Percentiles rank a stretch among this genome's conserved stretches.
Conservation (phyloP, 2,329 filamentous ascomycete species). For the Cadophora luteo-olivacea region DNA sequence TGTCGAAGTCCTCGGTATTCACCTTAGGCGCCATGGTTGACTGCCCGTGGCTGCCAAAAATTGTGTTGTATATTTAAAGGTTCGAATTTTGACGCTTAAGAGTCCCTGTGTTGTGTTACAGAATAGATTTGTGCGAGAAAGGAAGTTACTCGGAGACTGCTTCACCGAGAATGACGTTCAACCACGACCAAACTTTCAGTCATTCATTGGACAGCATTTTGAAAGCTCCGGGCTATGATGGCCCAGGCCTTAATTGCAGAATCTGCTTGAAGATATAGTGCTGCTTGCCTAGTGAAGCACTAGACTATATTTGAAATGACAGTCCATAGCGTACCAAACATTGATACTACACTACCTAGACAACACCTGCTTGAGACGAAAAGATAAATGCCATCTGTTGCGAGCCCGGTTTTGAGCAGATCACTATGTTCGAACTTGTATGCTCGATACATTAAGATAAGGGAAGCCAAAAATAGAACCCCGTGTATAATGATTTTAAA, state of each 20-base stretch:
- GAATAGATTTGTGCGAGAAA: not conserved
- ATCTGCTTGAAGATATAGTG: not conserved
- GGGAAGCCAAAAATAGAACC: not conserved
- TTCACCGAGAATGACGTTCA: not conserved
- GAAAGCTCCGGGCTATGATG: not conserved
- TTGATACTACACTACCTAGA: not conserved
- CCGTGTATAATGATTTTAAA: no score
- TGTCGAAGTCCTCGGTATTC: conserved; percentile 1
- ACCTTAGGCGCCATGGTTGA: conserved; percentile 1
- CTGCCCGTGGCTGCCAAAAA: not conserved
- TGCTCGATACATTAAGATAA: not conserved
- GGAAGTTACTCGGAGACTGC: not conserved
- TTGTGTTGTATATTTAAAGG: not conserved
- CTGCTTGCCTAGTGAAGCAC: not conserved
- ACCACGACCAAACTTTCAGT: not conserved
- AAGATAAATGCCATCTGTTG: not conserved
- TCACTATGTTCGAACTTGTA: not conserved
- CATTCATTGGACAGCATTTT: not conserved
- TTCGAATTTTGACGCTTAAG: not conserved
- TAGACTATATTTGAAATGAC: not conserved
- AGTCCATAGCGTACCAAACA: not conserved
- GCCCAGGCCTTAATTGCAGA: not conserved
- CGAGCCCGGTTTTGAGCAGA: not conserved
- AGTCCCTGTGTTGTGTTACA: not conserved
- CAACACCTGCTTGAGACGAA: not conserved